A percentile compares a stretch with the other conserved stretches of the same genome.
Evolutionary conservation across 164 flowering plant genomes (phyloP).

Genomic region (Cinnamomum chago): DNA sequence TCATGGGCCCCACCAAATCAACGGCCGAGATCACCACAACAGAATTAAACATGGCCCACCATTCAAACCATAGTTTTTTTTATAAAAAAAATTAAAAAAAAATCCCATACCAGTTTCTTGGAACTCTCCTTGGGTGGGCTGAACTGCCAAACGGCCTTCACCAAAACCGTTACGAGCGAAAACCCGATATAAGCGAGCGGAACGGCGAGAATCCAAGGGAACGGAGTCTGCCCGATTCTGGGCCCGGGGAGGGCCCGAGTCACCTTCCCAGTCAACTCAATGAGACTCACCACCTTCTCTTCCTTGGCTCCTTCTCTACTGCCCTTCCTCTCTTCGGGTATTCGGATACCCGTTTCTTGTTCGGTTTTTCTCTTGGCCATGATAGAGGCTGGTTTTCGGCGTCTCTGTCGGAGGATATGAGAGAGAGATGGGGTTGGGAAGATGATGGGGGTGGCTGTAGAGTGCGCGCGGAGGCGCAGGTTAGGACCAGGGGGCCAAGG

Average conservation of each 20-base stretch:
- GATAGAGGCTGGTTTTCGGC: background rate
- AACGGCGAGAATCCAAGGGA: constrained; percentile 7
- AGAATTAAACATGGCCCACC: no score
- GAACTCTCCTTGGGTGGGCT: background rate
- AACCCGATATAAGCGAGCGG: constrained; percentile 1
- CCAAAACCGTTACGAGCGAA: background rate
- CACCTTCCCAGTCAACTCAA: background rate
- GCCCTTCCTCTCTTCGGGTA: background rate
- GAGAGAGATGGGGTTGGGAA: background rate
- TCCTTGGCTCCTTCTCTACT: background rate
- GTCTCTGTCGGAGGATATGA: background rate
- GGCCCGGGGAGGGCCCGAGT: background rate
- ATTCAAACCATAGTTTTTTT: no score
- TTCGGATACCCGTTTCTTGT: background rate
- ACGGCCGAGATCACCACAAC: background rate
- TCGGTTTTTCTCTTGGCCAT: background rate
- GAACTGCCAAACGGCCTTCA: background rate
- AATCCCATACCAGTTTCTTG: background rate
- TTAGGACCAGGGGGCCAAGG: background rate
- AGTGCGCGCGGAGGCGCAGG: background rate
- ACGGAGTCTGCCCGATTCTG: background rate
- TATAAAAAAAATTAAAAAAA: background rate
- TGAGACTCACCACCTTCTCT: background rate
- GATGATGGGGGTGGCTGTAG: background rate
- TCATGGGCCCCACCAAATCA: background rate